phyloP scores from a whole-genome alignment of 2,329 filamentous ascomycete species.

The Hirsutella rhossiliensis region DNA sequence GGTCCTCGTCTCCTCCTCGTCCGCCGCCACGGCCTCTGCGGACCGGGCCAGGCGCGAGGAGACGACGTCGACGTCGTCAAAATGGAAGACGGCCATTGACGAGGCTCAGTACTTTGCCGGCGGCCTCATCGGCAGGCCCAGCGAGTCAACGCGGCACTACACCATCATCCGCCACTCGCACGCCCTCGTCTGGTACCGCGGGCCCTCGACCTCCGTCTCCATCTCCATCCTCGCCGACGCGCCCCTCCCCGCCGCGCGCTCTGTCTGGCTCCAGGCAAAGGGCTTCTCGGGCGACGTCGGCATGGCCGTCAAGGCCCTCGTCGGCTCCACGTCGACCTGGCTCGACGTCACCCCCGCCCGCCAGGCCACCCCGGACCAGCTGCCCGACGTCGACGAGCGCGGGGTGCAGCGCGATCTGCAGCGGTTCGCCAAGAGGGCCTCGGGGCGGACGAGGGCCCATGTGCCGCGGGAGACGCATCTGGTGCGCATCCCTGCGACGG shows the following conservation, averaged over 20 bases:
- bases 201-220: slow-evolving; percentile 48
- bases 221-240: slow-evolving; percentile 52
- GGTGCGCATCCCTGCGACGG: slow-evolving; percentile 50
- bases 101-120: slow-evolving; percentile 55
- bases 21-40: slow-evolving; percentile 2
- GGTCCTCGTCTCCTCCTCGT: slow-evolving; percentile 9
- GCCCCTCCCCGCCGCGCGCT: slow-evolving; percentile 42
- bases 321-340: slow-evolving; percentile 49
- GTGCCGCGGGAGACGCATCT: slow-evolving; percentile 49
- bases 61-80: slow-evolving; percentile 7
- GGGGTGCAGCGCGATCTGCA: slow-evolving; percentile 56
- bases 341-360: slow-evolving; percentile 53
- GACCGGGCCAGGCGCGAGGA: not conserved
- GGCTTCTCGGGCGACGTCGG: slow-evolving; percentile 58
- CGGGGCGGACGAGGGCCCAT: slow-evolving; percentile 33
- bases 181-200: slow-evolving; percentile 53
- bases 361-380: slow-evolving; percentile 30
- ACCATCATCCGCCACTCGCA: slow-evolving; percentile 56
- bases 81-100: slow-evolving; percentile 36
- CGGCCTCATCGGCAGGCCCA: slow-evolving; percentile 50
- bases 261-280: slow-evolving; percentile 56
- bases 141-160: slow-evolving; percentile 52
- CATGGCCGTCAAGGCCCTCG: slow-evolving; percentile 51
- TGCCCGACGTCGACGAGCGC: slow-evolving; percentile 47
- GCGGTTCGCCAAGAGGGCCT: slow-evolving; percentile 47